Conservation (phyloP, 2,329 filamentous ascomycete genomes). For the Blumeria graminis region DNA sequence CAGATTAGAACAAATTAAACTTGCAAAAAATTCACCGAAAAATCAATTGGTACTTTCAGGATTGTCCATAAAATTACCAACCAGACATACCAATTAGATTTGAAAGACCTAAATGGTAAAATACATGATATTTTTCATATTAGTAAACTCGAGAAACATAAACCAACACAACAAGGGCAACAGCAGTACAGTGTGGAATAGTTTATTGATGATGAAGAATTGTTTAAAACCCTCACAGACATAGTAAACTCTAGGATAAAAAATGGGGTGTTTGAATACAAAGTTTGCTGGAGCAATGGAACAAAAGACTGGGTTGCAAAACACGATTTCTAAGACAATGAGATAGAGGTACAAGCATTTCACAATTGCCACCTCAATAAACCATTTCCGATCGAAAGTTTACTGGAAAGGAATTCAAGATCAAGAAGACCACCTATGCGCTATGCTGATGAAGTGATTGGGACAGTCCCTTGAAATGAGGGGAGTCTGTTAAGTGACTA, state of each 20-base stretch:
- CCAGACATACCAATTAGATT: conserved; percentile 1
- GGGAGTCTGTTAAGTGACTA: not conserved
- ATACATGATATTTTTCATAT: not conserved
- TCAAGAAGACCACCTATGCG: not conserved
- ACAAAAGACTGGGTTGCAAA: not conserved
- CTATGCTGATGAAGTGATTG: not conserved
- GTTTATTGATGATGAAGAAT: not conserved
- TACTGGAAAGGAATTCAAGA: not conserved
- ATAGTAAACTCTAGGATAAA: not conserved
- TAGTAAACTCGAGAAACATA: too few relatives aligned
- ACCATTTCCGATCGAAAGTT: not conserved
- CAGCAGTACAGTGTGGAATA: not conserved
- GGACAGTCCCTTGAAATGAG: not conserved
- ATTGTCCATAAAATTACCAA: not conserved
- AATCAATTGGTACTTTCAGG: conserved; percentile 1
- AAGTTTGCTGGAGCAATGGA: not conserved
- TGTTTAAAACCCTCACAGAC: not conserved
- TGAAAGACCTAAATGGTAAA: not conserved
- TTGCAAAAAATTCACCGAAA: not conserved
- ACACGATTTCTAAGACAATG: not conserved
- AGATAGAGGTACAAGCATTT: not conserved
- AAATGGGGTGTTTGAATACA: not conserved
- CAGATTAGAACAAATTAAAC: not conserved
- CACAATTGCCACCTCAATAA: not conserved
- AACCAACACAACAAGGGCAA: not conserved